phyloP scores from a whole-genome alignment of 2,329 filamentous ascomycete species.

The Colletotrichum tanaceti region DNA sequence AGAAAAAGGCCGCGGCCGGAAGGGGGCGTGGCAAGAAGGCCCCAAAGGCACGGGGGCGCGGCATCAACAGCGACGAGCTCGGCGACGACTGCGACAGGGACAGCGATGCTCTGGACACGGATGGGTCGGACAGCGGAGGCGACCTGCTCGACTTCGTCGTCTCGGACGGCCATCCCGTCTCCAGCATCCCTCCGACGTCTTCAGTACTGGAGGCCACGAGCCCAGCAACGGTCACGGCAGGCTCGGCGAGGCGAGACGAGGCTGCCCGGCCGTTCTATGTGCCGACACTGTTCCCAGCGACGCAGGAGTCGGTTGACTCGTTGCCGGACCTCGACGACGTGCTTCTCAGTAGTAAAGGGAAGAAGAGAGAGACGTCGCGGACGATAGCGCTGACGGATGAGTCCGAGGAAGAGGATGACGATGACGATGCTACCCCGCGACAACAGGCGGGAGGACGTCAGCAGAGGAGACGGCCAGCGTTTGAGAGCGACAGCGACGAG shows the following conservation, averaged over 20 bases:
- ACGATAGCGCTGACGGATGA: constrained; percentile 6
- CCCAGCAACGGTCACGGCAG: constrained; percentile 45
- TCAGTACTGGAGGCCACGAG: constrained; percentile 40
- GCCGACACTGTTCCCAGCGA: constrained; percentile 52
- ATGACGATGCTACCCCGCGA: constrained; percentile 22
- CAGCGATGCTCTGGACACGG: constrained; percentile 59
- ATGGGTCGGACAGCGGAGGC: constrained; percentile 60
- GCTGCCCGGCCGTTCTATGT: constrained; percentile 52
- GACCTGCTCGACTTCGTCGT: constrained; percentile 70
- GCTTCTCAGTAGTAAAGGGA: constrained; percentile 21
- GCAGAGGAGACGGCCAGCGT: constrained; percentile 34
- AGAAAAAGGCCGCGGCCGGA: constrained; percentile 41
- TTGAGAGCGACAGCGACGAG: constrained; percentile 45
- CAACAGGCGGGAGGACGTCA: constrained; percentile 10
- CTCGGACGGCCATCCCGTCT: constrained; percentile 55
- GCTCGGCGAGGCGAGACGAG: constrained; percentile 42
- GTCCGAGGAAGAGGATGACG: constrained; percentile 31
- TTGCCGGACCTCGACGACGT: constrained; percentile 30
- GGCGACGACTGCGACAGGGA: constrained; percentile 65
- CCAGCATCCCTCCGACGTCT: constrained; percentile 49
- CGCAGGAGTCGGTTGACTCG: constrained; percentile 52
- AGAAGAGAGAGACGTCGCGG: constrained; percentile 3
- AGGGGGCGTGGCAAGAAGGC: constrained; percentile 39
- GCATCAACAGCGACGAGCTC: constrained; percentile 58
- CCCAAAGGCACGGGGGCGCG: constrained; percentile 39